A percentile compares a stretch with the other conserved stretches of the same genome.
These are phyloP conservation scores for Thyridium curvatum DNA, from an alignment of 2,329 filamentous ascomycete species.

Conservation along the genomic window DNA sequence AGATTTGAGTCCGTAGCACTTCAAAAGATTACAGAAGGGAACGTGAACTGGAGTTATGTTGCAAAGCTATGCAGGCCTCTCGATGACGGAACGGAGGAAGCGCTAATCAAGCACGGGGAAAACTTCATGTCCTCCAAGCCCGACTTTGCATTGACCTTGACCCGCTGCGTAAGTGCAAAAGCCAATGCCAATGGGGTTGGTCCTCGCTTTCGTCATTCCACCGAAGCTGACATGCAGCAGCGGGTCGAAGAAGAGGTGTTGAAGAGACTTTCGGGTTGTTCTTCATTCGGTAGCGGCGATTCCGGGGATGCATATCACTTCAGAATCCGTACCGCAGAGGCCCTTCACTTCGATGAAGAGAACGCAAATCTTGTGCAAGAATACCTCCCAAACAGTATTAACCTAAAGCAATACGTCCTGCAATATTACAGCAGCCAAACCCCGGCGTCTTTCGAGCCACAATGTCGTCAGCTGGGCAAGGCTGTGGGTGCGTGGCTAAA, in stretches of 20 bases:
- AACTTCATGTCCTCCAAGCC: conserved; percentile 39
- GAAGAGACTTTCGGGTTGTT: conserved; percentile 6
- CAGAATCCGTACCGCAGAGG: conserved; percentile 38
- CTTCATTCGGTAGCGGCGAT: conserved; percentile 17
- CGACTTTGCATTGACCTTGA: conserved; percentile 36
- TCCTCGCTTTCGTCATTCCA: no score
- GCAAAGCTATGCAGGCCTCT: conserved; percentile 36
- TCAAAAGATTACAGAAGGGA: no score
- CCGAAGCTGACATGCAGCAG: conserved; percentile 11
- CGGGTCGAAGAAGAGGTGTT: conserved; percentile 40
- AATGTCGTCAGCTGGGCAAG: conserved; percentile 34
- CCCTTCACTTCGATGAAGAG: conserved; percentile 37
- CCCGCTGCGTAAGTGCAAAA: conserved; percentile 43
- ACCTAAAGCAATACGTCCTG: conserved; percentile 42
- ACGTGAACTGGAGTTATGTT: neutral
- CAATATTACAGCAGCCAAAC: conserved; percentile 20
- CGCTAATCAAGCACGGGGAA: conserved; percentile 52
- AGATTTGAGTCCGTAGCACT: no score
- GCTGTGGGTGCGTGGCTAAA: conserved; percentile 47
- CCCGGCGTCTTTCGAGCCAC: conserved; percentile 22
- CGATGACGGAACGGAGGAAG: conserved; percentile 35
- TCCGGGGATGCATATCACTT: conserved; percentile 16
- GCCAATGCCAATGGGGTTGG: no score
- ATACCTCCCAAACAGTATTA: conserved; percentile 39
- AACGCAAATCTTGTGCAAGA: conserved; percentile 48